phyloP scores from a whole-genome alignment of 208 protist species.

The Balamuthia mandrillaris region DNA sequence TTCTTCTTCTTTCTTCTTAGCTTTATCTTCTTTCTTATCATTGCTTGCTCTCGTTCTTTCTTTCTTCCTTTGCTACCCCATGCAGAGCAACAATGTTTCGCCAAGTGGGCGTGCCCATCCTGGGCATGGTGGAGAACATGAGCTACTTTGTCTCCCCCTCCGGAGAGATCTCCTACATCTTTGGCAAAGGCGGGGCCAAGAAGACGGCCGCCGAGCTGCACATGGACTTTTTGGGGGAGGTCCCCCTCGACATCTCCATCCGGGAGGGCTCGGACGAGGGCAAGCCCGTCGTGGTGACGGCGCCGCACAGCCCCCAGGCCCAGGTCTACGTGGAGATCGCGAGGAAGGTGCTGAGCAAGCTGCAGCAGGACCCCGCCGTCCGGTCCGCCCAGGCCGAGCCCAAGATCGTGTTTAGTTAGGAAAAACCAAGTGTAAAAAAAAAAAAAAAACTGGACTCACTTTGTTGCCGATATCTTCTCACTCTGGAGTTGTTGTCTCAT shows the following conservation, averaged over 20 bases:
- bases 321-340: conserved; percentile 6
- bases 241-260: conserved; percentile 85
- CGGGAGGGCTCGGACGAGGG: conserved; percentile 86
- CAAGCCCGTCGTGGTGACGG: conserved; percentile 73
- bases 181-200: conserved; percentile 84
- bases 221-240: conserved; percentile 85
- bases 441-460: too few relatives aligned
- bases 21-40: too few relatives aligned
- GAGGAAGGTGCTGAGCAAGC: neutral
- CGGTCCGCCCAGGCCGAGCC: neutral
- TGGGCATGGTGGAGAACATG: conserved; percentile 97
- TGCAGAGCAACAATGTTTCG: conserved; percentile 85
- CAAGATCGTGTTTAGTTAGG: neutral
- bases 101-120: conserved; percentile 84
- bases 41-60: too few relatives aligned
- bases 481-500: too few relatives aligned
- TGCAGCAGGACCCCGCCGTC: neutral
- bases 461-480: too few relatives aligned
- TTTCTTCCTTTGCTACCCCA: too few relatives aligned
- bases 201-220: conserved; percentile 79
- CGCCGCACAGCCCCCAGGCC: conserved; percentile 14
- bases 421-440: too few relatives aligned
- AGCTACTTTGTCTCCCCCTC: conserved; percentile 89
- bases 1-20: too few relatives aligned
- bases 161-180: conserved; percentile 81